Conservation (phyloP, 2,329 filamentous ascomycete species). For the Cladobotryum mycophilum region DNA sequence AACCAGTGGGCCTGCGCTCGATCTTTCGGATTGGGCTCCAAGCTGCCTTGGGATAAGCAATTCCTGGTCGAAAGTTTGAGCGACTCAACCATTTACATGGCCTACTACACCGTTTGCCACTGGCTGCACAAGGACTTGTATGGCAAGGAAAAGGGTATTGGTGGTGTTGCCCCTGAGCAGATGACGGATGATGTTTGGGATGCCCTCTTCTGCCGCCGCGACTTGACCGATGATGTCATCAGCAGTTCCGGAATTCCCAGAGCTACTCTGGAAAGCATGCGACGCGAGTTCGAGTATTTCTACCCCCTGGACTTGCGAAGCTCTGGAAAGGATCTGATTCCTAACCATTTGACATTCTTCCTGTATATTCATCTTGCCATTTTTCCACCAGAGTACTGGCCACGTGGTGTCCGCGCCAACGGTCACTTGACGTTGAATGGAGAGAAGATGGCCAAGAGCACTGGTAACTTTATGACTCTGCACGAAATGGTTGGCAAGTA, state of each 20-base stretch:
- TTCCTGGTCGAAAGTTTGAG: constrained; percentile 90
- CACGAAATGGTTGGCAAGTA: constrained; percentile 84
- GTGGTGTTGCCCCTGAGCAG: constrained; percentile 70
- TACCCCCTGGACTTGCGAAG: constrained; percentile 87
- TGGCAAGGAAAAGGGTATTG: constrained; percentile 62
- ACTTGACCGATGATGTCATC: constrained; percentile 59
- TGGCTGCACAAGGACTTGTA: constrained; percentile 80
- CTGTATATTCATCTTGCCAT: constrained; percentile 89
- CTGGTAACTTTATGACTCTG: constrained; percentile 93
- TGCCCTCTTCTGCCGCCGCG: constrained; percentile 78
- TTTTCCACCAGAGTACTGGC: constrained; percentile 86
- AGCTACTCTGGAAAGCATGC: constrained; percentile 69
- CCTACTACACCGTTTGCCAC: constrained; percentile 64
- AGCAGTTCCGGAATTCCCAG: constrained; percentile 64
- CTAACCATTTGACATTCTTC: constrained; percentile 93
- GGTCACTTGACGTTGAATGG: constrained; percentile 92
- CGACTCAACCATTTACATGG: constrained; percentile 90
- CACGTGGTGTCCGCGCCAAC: constrained; percentile 76
- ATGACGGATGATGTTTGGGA: constrained; percentile 97
- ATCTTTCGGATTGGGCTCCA: constrained; percentile 86
- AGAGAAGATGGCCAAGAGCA: constrained; percentile 98
- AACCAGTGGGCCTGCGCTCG: constrained; percentile 93
- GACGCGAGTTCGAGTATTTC: constrained; percentile 92
- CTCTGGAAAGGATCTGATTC: constrained; percentile 87
- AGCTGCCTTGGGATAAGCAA: constrained; percentile 85